These are phyloP conservation scores for Papilionanthe hybrid DNA, from an alignment of 116 monocot genomes.

Conservation along the genomic window DNA sequence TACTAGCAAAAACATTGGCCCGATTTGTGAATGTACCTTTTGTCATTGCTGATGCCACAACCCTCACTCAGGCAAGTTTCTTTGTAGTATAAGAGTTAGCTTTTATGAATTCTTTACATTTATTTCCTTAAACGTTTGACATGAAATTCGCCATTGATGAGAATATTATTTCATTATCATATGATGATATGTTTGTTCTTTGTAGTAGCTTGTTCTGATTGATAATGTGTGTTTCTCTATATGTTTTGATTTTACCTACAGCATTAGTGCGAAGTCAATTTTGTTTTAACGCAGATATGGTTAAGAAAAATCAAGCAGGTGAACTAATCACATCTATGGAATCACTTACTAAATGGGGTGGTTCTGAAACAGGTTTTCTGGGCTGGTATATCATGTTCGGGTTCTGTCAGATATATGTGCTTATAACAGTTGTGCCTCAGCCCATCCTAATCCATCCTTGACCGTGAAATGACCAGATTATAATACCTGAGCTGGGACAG, in stretches of 20 bases:
- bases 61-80: constrained; percentile 44
- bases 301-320: background rate
- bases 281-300: background rate
- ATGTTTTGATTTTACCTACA: background rate
- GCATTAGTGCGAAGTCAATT: background rate
- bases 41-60: constrained; percentile 59
- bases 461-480: too few species aligned
- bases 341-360: background rate
- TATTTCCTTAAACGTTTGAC: background rate
- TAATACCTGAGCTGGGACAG: too few species aligned
- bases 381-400: background rate
- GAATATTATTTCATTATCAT: background rate
- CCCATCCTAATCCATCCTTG: too few species aligned
- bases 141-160: background rate
- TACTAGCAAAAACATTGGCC: constrained; percentile 52
- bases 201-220: background rate
- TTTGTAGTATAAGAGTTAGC: constrained; percentile 5
- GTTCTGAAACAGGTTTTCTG: background rate
- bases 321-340: background rate
- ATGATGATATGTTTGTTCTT: background rate
- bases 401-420: too few species aligned
- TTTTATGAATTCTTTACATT: background rate
- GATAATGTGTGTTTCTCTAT: background rate
- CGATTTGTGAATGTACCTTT: constrained; percentile 55
- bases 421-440: too few species aligned